Percentiles rank a stretch among this genome's conserved stretches.
phyloP scores from a whole-genome alignment of 768 basidiomycete genomes.

The Auriculariales sp. region DNA sequence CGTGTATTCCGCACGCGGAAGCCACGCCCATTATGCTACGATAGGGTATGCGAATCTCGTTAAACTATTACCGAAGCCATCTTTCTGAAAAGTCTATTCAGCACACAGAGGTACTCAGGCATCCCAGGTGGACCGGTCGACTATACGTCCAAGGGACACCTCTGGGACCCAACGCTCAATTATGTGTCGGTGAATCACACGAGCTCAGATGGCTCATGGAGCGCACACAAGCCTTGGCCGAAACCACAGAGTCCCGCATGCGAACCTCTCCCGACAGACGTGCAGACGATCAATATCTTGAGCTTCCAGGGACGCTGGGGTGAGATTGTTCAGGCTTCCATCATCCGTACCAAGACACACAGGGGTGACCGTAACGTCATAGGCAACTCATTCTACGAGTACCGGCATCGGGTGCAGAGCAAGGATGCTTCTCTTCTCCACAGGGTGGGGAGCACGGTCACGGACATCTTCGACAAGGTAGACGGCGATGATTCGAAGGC shows the following conservation, averaged over 20 bases:
- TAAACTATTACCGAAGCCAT: background rate
- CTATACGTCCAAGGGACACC: background rate
- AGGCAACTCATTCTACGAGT: background rate
- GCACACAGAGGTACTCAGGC: background rate
- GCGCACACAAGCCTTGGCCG: background rate
- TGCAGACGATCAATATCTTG: background rate
- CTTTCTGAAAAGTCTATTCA: background rate
- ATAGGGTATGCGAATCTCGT: background rate
- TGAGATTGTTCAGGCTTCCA: too few relatives aligned
- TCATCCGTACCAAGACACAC: too few relatives aligned
- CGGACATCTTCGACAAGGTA: background rate
- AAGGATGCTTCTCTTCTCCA: background rate
- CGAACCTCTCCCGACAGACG: too few relatives aligned
- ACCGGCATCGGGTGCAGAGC: background rate
- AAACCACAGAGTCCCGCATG: background rate
- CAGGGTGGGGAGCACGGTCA: background rate
- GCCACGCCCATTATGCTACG: background rate
- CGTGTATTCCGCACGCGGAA: background rate
- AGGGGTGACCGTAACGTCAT: too few relatives aligned
- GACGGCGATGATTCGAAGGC: background rate
- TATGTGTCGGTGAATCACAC: background rate
- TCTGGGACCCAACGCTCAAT: background rate
- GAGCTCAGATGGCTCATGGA: background rate
- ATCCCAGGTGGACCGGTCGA: background rate
- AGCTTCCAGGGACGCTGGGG: background rate